Conservation (phyloP, 2,329 filamentous ascomycete genomes). For the Stemphylium beticola region DNA sequence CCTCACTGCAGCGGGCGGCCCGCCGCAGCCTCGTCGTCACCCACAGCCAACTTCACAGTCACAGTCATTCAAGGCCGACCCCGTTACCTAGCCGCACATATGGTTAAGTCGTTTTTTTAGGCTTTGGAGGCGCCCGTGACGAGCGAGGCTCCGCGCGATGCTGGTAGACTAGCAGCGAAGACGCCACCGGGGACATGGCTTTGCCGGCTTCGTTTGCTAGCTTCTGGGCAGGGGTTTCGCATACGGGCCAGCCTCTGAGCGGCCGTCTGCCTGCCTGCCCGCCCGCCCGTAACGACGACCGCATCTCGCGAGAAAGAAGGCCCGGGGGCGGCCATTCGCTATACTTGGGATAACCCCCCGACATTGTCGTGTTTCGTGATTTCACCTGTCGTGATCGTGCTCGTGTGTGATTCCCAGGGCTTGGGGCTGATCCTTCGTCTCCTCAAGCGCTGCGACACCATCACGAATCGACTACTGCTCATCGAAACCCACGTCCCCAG, state of each 20-base stretch:
- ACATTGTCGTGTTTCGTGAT: constrained; percentile 15
- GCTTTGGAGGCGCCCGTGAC: background rate
- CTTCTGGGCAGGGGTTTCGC: background rate
- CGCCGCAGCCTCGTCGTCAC: too few relatives aligned
- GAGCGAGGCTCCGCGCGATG: constrained; percentile 5
- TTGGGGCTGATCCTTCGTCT: too few relatives aligned
- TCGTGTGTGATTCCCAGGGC: too few relatives aligned
- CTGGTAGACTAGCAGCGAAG: constrained; percentile 6
- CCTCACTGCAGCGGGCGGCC: too few relatives aligned
- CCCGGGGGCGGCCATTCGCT: background rate
- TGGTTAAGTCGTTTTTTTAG: background rate
- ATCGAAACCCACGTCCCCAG: too few relatives aligned
- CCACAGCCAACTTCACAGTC: too few relatives aligned
- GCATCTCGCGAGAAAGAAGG: background rate
- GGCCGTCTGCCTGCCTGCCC: background rate
- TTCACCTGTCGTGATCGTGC: background rate
- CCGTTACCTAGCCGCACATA: background rate
- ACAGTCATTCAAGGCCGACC: too few relatives aligned
- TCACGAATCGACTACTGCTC: too few relatives aligned
- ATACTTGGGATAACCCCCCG: background rate
- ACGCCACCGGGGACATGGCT: constrained; percentile 6
- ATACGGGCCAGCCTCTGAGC: too few relatives aligned
- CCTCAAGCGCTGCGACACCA: too few relatives aligned
- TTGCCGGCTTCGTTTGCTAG: background rate
- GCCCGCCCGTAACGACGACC: background rate